A percentile compares a stretch with the other conserved stretches of the same genome.
Conservation (phyloP, 805 yeast genomes). For the Saccharomycopsis oosterbeekiorum region DNA sequence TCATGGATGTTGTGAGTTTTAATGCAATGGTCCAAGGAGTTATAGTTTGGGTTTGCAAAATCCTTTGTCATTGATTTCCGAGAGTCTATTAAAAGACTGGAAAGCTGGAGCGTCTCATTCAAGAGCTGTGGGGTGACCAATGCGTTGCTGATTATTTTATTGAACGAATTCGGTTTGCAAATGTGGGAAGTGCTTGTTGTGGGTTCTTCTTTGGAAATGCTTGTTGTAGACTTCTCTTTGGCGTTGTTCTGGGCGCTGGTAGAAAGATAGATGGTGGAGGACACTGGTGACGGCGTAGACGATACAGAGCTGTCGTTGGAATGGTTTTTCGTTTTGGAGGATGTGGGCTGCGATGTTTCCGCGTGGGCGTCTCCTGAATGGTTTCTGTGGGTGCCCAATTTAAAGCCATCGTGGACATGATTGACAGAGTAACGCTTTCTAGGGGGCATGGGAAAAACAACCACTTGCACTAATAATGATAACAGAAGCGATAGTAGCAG, state of each 20-base stretch:
- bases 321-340: background rate
- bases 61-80: constrained; percentile 12
- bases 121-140: constrained; percentile 6
- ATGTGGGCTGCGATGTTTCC: background rate
- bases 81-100: constrained; percentile 3
- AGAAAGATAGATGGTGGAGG: background rate
- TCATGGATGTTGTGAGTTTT: constrained; percentile 14
- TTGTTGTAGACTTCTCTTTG: background rate
- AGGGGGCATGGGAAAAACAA: background rate
- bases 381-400: background rate
- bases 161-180: background rate
- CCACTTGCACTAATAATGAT: background rate
- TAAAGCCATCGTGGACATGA: constrained; percentile 1
- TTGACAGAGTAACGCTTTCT: background rate
- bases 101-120: constrained; percentile 10
- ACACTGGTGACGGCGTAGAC: background rate
- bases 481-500: background rate
- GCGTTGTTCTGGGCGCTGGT: background rate
- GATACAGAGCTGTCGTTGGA: background rate
- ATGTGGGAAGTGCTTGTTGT: background rate
- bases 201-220: background rate
- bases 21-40: constrained; percentile 6
- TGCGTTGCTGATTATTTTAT: background rate
- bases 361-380: background rate
- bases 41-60: constrained; percentile 17